Percentiles rank a stretch among this genome's conserved stretches.
phyloP scores from a whole-genome alignment of 768 basidiomycete species.

The Clathrus columnatus region DNA sequence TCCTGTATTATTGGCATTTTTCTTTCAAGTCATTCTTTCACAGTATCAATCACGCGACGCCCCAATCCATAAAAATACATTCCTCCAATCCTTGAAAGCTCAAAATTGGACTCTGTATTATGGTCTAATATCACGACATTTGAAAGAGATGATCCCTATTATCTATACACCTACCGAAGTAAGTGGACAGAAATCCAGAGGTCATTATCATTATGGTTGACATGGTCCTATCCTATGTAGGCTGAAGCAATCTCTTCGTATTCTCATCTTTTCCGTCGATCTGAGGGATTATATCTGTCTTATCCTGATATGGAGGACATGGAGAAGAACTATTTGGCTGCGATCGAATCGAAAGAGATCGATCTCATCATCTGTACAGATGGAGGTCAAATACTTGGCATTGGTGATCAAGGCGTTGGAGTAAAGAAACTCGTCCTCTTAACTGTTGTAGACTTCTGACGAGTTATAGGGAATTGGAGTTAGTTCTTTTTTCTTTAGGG shows the following conservation, averaged over 20 bases:
- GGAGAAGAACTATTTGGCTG: slow-evolving; percentile 70
- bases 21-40: slow-evolving; percentile 25
- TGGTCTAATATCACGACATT: slow-evolving; percentile 46
- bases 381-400: slow-evolving; percentile 78
- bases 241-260: slow-evolving; percentile 78
- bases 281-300: slow-evolving; percentile 68
- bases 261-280: slow-evolving; percentile 73
- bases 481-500: too few relatives aligned
- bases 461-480: slow-evolving; percentile 27
- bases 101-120: slow-evolving; percentile 84
- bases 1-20: background rate
- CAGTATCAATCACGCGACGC: slow-evolving; percentile 25
- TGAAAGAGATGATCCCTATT: slow-evolving; percentile 58
- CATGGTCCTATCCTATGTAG: slow-evolving; percentile 25
- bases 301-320: slow-evolving; percentile 54
- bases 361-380: slow-evolving; percentile 81
- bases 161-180: slow-evolving; percentile 82
- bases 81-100: slow-evolving; percentile 64
- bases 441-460: too few relatives aligned
- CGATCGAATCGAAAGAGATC: slow-evolving; percentile 50
- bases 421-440: slow-evolving; percentile 25
- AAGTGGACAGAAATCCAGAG: slow-evolving; percentile 15
- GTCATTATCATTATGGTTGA: background rate
- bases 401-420: slow-evolving; percentile 67
- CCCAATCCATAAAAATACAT: slow-evolving; percentile 59